Evolutionary conservation across 2,329 filamentous ascomycete genomes (phyloP), one percentile per base, ranked within the genome.

Genomic region (Pseudogymnoascus sp.): DNA sequence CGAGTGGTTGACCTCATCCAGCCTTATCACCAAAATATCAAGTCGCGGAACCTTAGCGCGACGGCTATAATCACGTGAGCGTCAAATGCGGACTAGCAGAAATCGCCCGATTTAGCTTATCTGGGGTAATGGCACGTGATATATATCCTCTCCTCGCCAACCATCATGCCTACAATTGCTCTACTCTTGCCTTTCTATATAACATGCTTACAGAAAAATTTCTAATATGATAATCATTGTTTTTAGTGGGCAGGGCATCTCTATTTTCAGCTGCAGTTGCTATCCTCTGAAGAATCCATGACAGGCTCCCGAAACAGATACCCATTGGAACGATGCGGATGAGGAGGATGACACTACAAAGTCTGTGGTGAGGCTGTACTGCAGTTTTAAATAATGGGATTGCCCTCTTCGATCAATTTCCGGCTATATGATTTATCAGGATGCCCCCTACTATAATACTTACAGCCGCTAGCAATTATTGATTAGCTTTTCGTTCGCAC

Each of bases 11-110:
- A 56, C 50, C 50, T 56, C 50, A 56, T 56, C 28, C n/a, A 56
- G 25, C 50, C 50, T 56, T 33, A 56, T 56, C 50, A 56, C 50
- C 50, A 56, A 56, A 56, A 33, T 56, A n/a, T 56, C 47, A 53
- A 56, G 50, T 33, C 50, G 50, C 50, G 47, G 50, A 56, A 33
- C n/a, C 25, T 56, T 56, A 56, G 50, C 50, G 50, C 50, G 28
- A 56, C n/a, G 14, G 10, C 0, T 18, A 4, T 12, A 14, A 14
- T 56, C 50, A 56, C 50, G 10, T 56, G 50, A 33, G 6, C 1
- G 2, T 1, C 28, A 56, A 33, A 56, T 56, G 33, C 2, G 50
- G 11, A 33, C 50, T 56, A 33, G 50, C 28, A 10, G 2, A 16
- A 12, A 7, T 18, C 5, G 14, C 25, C 50, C 50, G 25, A 56